Evolutionary conservation across 2,329 filamentous ascomycete genomes (phyloP), one percentile per base, ranked within the genome.

Genomic region (Westerdykella sp.): DNA sequence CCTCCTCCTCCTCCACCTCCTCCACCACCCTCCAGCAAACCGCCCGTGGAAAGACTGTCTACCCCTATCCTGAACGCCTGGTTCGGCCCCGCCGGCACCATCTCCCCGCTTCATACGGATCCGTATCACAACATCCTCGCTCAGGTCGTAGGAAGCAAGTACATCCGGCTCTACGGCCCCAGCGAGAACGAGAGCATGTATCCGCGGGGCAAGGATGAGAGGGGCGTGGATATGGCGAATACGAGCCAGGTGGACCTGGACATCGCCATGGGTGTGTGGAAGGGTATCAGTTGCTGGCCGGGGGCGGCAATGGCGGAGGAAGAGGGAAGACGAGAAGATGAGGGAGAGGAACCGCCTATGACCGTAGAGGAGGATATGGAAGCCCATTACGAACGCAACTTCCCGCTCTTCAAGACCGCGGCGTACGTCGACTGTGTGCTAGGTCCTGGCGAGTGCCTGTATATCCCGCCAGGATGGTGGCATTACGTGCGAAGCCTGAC

Each of bases 391-490:
- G 53, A 66, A 16, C 31, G 47, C 9, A 28, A 37, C 9, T 81
- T 73, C 64, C 75, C 77, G 1, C 63, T 68, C 0, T 86, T 94
- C 50, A 64, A 65, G 39, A 65, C 74, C 0, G 73, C 85, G 1
- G 71, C 77, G 42, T 91, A 84, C 60, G 69, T 85, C 28, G 93
- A 98, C 59, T 83, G 83, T 43, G 76, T 97, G 1, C 69, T 98
- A 5, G 79, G 77, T 23, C 84, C 85, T 1, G 93, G 91, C 0
- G 89, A 98, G 41, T 85, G 82, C 50, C 63, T 98, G 41, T 93
- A 95, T 62, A 87, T 98, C 41, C 93, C 93, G 0, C 76, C 87
- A 5, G 93, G 91, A 0, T 98, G 93, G 91, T 98, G 93, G 93
- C 93, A 98, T 72, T 97, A 96, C 66, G 87, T 97, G 3, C 76